Percentiles rank a stretch among this genome's conserved stretches.
Conservation (phyloP, 2,329 filamentous ascomycete species). For the Phyllosticta citribraziliensis region DNA sequence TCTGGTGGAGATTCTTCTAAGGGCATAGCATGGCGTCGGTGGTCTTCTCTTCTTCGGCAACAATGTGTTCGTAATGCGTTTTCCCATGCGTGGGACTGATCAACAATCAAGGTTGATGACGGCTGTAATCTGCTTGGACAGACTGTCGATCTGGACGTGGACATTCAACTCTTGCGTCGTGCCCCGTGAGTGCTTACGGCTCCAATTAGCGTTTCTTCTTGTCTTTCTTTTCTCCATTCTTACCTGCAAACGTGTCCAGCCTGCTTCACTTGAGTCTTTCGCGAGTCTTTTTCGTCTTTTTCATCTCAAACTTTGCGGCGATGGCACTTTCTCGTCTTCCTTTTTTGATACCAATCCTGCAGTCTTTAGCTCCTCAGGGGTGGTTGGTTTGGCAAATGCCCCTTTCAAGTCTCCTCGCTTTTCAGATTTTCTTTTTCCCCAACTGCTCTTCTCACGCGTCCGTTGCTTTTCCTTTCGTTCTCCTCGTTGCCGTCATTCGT, state of each 20-base stretch:
- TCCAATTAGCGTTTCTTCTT: not conserved
- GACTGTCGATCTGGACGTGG: not conserved
- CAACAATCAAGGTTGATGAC: not conserved
- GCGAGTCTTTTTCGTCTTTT: not conserved
- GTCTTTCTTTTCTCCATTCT: not conserved
- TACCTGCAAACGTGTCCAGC: not conserved
- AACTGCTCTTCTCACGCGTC: not conserved
- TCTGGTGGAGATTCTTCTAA: constrained; percentile 91
- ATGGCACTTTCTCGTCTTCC: not conserved
- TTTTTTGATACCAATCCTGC: not conserved
- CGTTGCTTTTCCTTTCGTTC: not conserved
- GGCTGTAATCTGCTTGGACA: not conserved
- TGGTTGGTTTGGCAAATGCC: not conserved
- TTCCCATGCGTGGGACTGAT: not conserved
- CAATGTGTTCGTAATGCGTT: constrained; percentile 3
- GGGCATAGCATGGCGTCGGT: constrained; percentile 11
- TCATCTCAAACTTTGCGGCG: not conserved
- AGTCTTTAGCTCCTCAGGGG: not conserved
- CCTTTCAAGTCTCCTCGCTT: not conserved
- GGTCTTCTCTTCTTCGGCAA: constrained; percentile 3
- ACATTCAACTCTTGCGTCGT: not conserved
- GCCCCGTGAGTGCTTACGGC: not conserved
- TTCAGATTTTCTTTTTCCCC: not conserved
- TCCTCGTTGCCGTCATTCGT: not conserved
- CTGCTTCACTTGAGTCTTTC: not conserved